These are phyloP conservation scores for Primulina huaijiensis DNA, from an alignment of 257 asterid genomes.

Conservation along the genomic window DNA sequence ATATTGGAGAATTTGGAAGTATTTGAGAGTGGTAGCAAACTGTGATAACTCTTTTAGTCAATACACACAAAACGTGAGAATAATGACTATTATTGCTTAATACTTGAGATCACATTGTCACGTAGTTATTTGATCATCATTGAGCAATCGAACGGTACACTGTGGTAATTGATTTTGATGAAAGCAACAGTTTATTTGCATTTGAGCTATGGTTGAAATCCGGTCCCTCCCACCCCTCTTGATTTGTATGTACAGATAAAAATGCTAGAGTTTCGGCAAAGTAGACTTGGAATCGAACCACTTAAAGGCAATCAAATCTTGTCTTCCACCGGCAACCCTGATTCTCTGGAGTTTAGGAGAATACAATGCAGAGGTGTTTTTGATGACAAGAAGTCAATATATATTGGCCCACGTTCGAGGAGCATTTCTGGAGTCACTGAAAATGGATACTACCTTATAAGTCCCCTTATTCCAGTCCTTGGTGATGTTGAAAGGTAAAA, in stretches of 20 bases:
- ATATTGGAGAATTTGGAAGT: neutral
- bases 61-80: neutral
- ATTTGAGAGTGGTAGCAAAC: neutral
- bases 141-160: neutral
- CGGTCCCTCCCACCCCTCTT: neutral
- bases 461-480: constrained; percentile 69
- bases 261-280: constrained; percentile 67
- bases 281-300: constrained; percentile 64
- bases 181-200: constrained; percentile 4
- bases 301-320: constrained; percentile 48
- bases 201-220: constrained; percentile 1
- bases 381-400: constrained; percentile 73
- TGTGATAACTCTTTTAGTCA: neutral
- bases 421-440: constrained; percentile 97
- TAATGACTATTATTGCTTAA: neutral
- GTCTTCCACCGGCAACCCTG: constrained; percentile 39
- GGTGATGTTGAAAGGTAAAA: constrained; percentile 62
- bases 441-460: constrained; percentile 82
- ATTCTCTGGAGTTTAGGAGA: constrained; percentile 72
- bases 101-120: neutral
- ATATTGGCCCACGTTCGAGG: constrained; percentile 91
- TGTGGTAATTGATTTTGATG: constrained; percentile 12
- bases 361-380: constrained; percentile 71
- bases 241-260: constrained; percentile 47
- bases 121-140: neutral